These are phyloP conservation scores for Aleurites moluccanus DNA, from an alignment of 441 rosid genomes.

Conservation along the genomic window DNA sequence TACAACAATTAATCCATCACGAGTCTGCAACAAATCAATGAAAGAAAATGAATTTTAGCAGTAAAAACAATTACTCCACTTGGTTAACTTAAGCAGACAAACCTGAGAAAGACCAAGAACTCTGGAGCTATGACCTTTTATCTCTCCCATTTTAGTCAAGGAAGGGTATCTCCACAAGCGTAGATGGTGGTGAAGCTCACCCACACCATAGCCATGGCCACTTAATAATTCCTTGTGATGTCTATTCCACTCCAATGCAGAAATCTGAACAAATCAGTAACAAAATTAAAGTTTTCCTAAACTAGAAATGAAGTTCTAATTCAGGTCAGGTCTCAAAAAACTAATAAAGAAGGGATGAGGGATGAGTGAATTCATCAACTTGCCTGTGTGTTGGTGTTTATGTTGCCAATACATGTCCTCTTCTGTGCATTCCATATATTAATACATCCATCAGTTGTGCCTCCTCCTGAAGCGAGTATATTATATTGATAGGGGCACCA, in stretches of 20 bases:
- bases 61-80: neutral
- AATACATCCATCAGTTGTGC: slow-evolving; percentile 48
- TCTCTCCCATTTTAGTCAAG: slow-evolving; percentile 40
- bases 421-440: slow-evolving; percentile 48
- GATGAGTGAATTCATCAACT: slow-evolving; percentile 10
- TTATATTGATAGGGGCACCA: slow-evolving; percentile 60
- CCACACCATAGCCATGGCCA: slow-evolving; percentile 49
- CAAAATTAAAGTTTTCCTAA: neutral
- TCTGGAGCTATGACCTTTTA: slow-evolving; percentile 37
- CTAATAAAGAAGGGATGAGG: neutral
- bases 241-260: slow-evolving; percentile 62
- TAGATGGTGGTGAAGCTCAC: slow-evolving; percentile 32
- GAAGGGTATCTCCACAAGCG: slow-evolving; percentile 59
- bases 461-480: slow-evolving; percentile 70
- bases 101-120: slow-evolving; percentile 49
- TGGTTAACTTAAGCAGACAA: slow-evolving; percentile 1
- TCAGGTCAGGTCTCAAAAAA: neutral
- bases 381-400: slow-evolving; percentile 55
- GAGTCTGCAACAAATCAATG: slow-evolving; percentile 34
- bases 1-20: slow-evolving; percentile 49
- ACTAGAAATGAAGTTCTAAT: no score
- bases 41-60: neutral
- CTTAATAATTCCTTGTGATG: slow-evolving; percentile 60
- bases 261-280: slow-evolving; percentile 34
- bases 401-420: slow-evolving; percentile 36